These are phyloP conservation scores for Physcomitrium patens DNA, from an alignment of 225 moss, liverwort and hornwort genomes.

Conservation along the genomic window DNA sequence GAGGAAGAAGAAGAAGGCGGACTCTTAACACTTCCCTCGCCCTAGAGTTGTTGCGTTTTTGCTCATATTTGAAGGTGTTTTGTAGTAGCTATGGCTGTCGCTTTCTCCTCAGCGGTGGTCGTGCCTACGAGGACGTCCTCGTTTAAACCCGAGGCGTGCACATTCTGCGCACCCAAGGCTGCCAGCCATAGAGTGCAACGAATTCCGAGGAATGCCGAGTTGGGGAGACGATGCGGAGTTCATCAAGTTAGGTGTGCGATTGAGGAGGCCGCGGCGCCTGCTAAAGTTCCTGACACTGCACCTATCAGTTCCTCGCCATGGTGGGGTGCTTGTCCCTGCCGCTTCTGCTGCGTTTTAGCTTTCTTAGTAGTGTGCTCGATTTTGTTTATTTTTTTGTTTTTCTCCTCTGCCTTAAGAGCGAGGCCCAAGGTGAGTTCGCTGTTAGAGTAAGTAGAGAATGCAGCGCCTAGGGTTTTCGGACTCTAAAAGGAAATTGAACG, in stretches of 20 bases:
- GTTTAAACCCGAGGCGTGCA: constrained; percentile 5
- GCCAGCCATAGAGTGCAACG: constrained; percentile 31
- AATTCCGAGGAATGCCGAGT: neutral
- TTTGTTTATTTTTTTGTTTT: neutral
- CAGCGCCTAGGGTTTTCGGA: neutral
- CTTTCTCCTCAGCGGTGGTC: constrained; percentile 25
- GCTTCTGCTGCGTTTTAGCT: neutral
- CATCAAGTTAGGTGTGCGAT: constrained; percentile 33
- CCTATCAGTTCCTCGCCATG: constrained; percentile 46
- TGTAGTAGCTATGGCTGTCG: constrained; percentile 44
- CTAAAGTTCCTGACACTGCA: constrained; percentile 57
- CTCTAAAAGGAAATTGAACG: neutral
- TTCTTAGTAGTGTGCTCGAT: neutral
- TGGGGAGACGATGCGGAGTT: neutral
- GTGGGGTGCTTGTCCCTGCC: constrained; percentile 10
- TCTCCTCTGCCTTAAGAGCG: neutral
- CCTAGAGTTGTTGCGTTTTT: neutral
- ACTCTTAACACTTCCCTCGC: neutral
- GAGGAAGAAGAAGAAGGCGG: too few relatives aligned
- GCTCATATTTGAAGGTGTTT: neutral
- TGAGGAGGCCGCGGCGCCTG: constrained; percentile 48
- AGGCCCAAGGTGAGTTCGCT: neutral
- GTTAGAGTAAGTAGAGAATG: neutral
- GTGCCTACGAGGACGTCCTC: constrained; percentile 5
- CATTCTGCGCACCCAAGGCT: constrained; percentile 2